Conservation (phyloP, 345 rosid genomes). For the Turnera subulata region DNA sequence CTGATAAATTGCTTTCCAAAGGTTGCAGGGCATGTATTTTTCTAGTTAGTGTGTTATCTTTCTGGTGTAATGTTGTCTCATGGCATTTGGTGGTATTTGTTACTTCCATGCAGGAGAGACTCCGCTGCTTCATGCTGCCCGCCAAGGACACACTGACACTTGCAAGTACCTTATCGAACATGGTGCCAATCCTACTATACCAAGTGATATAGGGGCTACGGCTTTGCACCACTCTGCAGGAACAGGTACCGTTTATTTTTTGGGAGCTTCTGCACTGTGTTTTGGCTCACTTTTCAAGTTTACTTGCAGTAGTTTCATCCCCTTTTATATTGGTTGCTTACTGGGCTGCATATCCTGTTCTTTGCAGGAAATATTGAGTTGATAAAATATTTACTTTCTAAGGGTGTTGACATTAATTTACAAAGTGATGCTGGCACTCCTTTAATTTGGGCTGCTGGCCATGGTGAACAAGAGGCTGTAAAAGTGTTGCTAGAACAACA, state of each 20-base stretch:
- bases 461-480: conserved; percentile 67
- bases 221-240: conserved; percentile 93
- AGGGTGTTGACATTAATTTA: conserved; percentile 65
- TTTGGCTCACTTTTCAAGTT: not conserved
- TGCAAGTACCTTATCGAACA: conserved; percentile 72
- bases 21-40: no score
- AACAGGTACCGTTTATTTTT: conserved; percentile 37
- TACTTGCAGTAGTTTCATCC: not conserved
- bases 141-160: conserved; percentile 76
- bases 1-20: no score
- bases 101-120: conserved; percentile 64
- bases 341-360: conserved; percentile 4
- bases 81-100: conserved; percentile 11
- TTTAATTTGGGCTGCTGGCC: conserved; percentile 91
- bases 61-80: not conserved
- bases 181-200: conserved; percentile 65
- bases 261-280: not conserved
- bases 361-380: conserved; percentile 66
- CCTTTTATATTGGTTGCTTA: not conserved
- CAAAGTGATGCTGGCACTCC: conserved; percentile 92
- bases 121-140: conserved; percentile 88
- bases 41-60: not conserved
- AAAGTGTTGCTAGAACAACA: conserved; percentile 68
- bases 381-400: conserved; percentile 55
- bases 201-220: conserved; percentile 82